Conservation (phyloP, 1,284 basidiomycete species). For the Ustilago hordei region DNA sequence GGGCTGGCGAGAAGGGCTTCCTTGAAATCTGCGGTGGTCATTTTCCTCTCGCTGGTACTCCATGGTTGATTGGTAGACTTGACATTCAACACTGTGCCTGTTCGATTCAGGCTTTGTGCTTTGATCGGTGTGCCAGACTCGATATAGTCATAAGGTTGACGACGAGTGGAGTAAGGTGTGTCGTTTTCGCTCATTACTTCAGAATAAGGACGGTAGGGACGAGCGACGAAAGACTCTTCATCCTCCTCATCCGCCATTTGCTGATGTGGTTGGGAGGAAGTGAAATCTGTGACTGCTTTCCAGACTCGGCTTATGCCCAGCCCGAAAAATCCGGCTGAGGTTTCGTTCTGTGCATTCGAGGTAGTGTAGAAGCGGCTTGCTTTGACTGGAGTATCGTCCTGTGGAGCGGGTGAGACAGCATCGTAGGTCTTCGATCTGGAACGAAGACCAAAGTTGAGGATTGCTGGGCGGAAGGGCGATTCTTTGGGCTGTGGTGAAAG, state of each 20-base stretch:
- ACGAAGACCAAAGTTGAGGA: constrained; percentile 38
- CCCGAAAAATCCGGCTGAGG: constrained; percentile 16
- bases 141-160: not conserved
- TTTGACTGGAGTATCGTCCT: constrained; percentile 22
- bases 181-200: constrained; percentile 37
- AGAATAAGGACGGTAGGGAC: constrained; percentile 11
- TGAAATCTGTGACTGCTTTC: constrained; percentile 28
- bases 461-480: constrained; percentile 29
- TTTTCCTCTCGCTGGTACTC: constrained; percentile 16
- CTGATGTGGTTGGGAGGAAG: constrained; percentile 3
- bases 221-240: constrained; percentile 34
- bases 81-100: constrained; percentile 30
- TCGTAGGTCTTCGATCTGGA: constrained; percentile 40
- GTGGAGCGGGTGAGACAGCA: constrained; percentile 2
- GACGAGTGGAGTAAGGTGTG: constrained; percentile 23
- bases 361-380: not conserved
- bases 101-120: constrained; percentile 1
- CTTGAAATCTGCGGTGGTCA: constrained; percentile 26
- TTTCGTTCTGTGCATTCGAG: not conserved
- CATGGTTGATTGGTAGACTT: constrained; percentile 32
- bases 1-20: constrained; percentile 33
- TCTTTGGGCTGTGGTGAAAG: constrained; percentile 37
- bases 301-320: constrained; percentile 37
- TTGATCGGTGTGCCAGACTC: constrained; percentile 11
- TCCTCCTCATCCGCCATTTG: constrained; percentile 10